Evolutionary conservation across 1,139 yeast genomes (phyloP).

Genomic region (Arxiozyma slooffiae): DNA sequence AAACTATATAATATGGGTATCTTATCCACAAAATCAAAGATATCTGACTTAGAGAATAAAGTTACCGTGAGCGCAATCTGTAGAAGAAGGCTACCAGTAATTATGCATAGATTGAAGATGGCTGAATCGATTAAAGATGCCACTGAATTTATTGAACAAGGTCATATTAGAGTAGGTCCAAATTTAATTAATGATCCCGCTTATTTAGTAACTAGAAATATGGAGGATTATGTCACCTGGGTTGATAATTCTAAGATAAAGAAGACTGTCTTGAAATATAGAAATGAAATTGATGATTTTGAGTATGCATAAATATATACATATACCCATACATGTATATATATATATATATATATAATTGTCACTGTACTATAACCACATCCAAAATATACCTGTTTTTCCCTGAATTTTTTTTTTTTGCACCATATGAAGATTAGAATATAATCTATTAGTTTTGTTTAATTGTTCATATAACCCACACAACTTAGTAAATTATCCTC

Average conservation of each 20-base stretch:
- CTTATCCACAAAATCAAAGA: slow-evolving; percentile 71
- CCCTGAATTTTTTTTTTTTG: background rate
- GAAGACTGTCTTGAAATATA: slow-evolving; percentile 77
- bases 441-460: background rate
- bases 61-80: slow-evolving; percentile 87
- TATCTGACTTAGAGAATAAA: slow-evolving; percentile 87
- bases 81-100: slow-evolving; percentile 85
- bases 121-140: slow-evolving; percentile 86
- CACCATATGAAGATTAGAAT: background rate
- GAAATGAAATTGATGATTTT: slow-evolving; percentile 75
- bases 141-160: slow-evolving; percentile 86
- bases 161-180: slow-evolving; percentile 96
- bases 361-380: background rate
- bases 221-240: slow-evolving; percentile 98
- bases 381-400: background rate
- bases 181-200: slow-evolving; percentile 94
- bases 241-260: slow-evolving; percentile 90
- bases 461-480: background rate
- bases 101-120: slow-evolving; percentile 92
- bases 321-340: too few relatives aligned
- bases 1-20: slow-evolving; percentile 85
- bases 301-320: slow-evolving; percentile 33
- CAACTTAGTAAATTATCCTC: too few relatives aligned
- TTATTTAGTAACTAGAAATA: slow-evolving; percentile 75
- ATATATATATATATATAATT: background rate